phyloP scores from a whole-genome alignment of 805 yeast genomes.

The Tetrapisispora phaffii region DNA sequence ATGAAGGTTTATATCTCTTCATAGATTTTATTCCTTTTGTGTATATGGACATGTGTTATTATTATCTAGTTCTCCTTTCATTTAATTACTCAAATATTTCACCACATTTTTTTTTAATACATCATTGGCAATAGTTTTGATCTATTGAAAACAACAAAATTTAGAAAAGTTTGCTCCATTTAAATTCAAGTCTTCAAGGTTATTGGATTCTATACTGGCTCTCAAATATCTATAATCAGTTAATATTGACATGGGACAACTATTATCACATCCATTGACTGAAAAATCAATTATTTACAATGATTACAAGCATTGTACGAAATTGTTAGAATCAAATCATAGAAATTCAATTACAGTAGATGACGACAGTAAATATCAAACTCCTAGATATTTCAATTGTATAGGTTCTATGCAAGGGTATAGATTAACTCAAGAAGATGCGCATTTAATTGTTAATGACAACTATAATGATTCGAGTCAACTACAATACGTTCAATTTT shows the following conservation, averaged over 20 bases:
- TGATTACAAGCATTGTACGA: slow-evolving; percentile 20
- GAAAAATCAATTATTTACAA: slow-evolving; percentile 48
- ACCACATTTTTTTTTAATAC: no score
- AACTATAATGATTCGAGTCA: slow-evolving; percentile 23
- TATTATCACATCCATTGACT: slow-evolving; percentile 64
- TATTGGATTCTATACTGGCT: no score
- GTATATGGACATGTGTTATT: no score
- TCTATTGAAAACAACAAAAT: no score
- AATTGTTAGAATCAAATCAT: background rate
- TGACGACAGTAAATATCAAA: background rate
- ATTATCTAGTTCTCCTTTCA: no score
- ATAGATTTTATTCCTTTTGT: no score
- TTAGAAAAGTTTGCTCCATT: no score
- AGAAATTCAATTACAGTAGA: background rate
- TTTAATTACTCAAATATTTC: no score
- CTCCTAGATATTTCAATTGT: slow-evolving; percentile 41
- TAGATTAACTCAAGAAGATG: slow-evolving; percentile 67
- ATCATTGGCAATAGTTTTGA: no score
- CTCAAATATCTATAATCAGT: background rate
- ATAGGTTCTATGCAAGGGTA: slow-evolving; percentile 76
- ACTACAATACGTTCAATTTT: slow-evolving; percentile 28
- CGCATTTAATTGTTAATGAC: slow-evolving; percentile 46
- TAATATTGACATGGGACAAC: slow-evolving; percentile 50
- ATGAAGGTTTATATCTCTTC: no score
- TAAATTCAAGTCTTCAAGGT: no score